Conservation (phyloP, 495 filamentous ascomycete genomes). For the Penicillium mononematosum region DNA sequence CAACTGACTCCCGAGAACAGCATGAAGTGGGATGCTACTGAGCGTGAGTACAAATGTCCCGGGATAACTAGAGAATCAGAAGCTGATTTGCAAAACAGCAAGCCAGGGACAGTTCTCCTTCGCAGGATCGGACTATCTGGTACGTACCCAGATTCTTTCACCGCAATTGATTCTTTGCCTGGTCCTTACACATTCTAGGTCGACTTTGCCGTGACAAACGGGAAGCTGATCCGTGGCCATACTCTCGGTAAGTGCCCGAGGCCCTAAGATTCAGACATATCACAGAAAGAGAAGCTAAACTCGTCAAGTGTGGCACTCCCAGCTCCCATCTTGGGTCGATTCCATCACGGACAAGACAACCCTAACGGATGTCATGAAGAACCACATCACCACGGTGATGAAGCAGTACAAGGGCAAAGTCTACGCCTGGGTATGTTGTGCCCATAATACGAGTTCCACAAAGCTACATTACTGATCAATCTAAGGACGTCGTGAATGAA, state of each 20-base stretch:
- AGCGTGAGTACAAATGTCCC: conserved; percentile 24
- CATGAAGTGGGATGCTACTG: conserved; percentile 54
- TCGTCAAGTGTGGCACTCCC: conserved; percentile 51
- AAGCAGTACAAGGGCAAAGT: conserved; percentile 44
- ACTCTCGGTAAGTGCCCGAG: conserved; percentile 35
- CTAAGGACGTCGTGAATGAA: conserved; percentile 69
- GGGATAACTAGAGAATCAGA: not conserved
- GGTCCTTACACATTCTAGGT: conserved; percentile 25
- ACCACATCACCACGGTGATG: conserved; percentile 29
- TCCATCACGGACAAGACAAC: conserved; percentile 45
- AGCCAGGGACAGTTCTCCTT: conserved; percentile 44
- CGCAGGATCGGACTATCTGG: conserved; percentile 41
- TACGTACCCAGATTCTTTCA: conserved; percentile 9
- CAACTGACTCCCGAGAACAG: conserved; percentile 55
- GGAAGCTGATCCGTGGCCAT: conserved; percentile 51
- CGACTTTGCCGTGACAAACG: conserved; percentile 47
- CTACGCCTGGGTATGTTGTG: conserved; percentile 44
- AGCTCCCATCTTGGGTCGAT: conserved; percentile 52
- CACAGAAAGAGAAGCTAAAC: conserved; percentile 7
- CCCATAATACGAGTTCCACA: not conserved
- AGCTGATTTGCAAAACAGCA: conserved; percentile 23
- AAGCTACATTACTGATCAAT: conserved; percentile 7
- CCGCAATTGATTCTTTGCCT: not conserved
- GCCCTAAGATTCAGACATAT: not conserved
- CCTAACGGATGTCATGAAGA: conserved; percentile 40